These are phyloP conservation scores for Melampsora abietis-canadensis DNA, from an alignment of 1,284 basidiomycete genomes.

Conservation along the genomic window DNA sequence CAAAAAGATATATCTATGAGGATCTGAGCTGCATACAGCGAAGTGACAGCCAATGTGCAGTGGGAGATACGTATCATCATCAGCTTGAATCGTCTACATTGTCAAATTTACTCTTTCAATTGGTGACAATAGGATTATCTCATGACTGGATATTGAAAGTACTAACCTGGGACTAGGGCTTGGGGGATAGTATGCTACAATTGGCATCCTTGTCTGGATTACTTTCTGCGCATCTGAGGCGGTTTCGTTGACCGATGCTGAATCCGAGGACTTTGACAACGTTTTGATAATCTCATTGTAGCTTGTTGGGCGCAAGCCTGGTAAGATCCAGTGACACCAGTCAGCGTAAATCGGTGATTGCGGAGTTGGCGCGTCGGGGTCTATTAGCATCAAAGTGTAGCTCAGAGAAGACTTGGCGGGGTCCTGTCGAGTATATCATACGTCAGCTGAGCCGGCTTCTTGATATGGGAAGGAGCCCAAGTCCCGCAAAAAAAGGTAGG, in stretches of 20 bases:
- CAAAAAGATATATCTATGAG: conserved; percentile 7
- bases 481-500: background rate
- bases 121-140: too few species aligned
- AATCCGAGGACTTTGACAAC: background rate
- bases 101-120: too few species aligned
- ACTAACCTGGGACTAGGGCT: background rate
- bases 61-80: too few species aligned
- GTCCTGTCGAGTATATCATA: background rate
- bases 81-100: too few species aligned
- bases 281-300: background rate
- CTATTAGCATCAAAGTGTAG: background rate
- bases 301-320: background rate
- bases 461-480: background rate
- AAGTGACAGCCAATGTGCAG: too few species aligned
- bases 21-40: background rate
- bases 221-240: background rate
- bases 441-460: background rate
- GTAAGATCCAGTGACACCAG: conserved; percentile 8
- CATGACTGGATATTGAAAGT: background rate
- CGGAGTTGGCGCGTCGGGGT: background rate
- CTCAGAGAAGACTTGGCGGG: background rate
- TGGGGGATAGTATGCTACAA: background rate
- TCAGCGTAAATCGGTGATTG: conserved; percentile 7
- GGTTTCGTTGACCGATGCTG: background rate
- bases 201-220: background rate